Evolutionary conservation across 345 rosid species (phyloP).

Genomic region (Alliaria petiolata): DNA sequence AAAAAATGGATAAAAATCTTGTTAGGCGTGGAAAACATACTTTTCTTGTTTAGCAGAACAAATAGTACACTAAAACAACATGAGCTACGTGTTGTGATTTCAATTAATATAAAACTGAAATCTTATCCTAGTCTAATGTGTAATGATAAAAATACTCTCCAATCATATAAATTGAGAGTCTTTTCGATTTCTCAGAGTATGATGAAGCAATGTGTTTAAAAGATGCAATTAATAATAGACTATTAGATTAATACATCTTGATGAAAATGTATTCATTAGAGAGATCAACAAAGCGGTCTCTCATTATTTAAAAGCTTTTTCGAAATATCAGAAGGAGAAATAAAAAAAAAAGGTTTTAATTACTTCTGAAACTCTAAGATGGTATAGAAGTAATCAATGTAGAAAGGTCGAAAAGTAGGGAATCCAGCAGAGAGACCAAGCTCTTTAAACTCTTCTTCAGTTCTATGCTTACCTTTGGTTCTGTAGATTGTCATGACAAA

Average conservation of each 20-base stretch:
- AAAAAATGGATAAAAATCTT: no score
- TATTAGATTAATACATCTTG: background rate
- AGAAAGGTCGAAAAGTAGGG: conserved; percentile 43
- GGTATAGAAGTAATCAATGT: conserved; percentile 61
- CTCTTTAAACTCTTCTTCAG: conserved; percentile 61
- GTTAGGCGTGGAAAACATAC: no score
- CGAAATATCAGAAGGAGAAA: background rate
- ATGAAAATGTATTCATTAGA: conserved; percentile 2
- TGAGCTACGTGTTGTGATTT: no score
- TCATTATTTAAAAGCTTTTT: background rate
- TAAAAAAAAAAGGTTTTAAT: background rate
- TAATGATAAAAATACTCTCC: no score
- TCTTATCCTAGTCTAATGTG: no score
- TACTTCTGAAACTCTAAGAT: conserved; percentile 77
- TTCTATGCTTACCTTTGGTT: conserved; percentile 77
- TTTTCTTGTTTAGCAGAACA: no score
- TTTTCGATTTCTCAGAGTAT: no score
- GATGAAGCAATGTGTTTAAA: no score
- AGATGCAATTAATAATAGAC: background rate
- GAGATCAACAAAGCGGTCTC: background rate
- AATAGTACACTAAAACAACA: no score
- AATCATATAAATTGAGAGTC: no score
- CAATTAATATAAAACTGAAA: no score
- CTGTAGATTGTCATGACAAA: conserved; percentile 80
- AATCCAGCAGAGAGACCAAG: conserved; percentile 68